These are phyloP conservation scores for Ceratocystis smalleyi DNA, from an alignment of 2,329 filamentous ascomycete species.

Conservation along the genomic window DNA sequence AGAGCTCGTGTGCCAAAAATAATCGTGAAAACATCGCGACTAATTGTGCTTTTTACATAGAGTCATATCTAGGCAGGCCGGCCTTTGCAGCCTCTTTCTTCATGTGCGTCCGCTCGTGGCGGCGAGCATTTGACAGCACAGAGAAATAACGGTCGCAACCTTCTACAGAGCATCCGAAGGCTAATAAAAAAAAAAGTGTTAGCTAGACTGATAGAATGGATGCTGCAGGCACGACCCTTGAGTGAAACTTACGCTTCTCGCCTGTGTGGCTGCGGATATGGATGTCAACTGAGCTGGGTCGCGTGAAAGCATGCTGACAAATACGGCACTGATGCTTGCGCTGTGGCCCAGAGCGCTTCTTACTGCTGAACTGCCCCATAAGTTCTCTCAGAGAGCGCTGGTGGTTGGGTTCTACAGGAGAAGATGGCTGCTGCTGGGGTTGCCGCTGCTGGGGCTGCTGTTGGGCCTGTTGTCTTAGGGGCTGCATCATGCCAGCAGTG, in stretches of 20 bases:
- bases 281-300: conserved; percentile 85
- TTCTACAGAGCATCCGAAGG: conserved; percentile 86
- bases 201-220: conserved; percentile 8
- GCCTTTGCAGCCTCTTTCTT: conserved; percentile 22
- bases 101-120: conserved; percentile 94
- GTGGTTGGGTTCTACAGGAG: conserved; percentile 11
- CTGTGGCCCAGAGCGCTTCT: conserved; percentile 85
- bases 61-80: neutral
- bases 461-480: neutral
- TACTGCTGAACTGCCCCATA: conserved; percentile 98
- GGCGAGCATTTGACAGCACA: conserved; percentile 84
- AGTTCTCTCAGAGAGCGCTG: conserved; percentile 32
- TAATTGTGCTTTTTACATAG: neutral
- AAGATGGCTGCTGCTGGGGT: neutral
- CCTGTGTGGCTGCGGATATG: conserved; percentile 98
- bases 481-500: neutral
- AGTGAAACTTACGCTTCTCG: conserved; percentile 69
- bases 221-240: neutral
- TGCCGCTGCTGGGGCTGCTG: neutral
- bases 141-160: conserved; percentile 94
- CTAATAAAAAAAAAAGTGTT: conserved; percentile 30
- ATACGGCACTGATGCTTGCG: conserved; percentile 99
- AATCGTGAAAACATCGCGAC: neutral
- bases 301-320: conserved; percentile 92
- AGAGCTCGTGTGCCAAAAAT: neutral